Evolutionary conservation across 441 rosid species (phyloP).

Genomic region (Adansonia gregorii): DNA sequence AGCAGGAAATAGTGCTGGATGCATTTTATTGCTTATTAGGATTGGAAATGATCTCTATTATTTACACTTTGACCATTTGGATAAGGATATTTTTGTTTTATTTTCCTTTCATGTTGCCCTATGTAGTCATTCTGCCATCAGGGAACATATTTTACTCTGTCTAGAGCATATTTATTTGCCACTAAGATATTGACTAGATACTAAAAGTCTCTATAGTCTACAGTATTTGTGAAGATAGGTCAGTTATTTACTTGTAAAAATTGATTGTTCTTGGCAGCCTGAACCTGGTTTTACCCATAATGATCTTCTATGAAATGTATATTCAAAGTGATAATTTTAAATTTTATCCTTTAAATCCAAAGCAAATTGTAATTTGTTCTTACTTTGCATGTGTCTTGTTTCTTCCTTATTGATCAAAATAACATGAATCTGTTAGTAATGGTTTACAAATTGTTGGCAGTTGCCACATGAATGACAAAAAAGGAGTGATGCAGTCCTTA

Average conservation of each 20-base stretch:
- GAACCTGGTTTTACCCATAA: not conserved
- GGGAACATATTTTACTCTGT: not conserved
- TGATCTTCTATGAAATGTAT: not conserved
- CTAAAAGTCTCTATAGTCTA: not conserved
- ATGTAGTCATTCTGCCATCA: not conserved
- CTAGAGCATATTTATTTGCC: not conserved
- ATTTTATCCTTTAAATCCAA: not conserved
- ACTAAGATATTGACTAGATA: not conserved
- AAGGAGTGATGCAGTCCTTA: not conserved
- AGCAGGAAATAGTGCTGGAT: not conserved
- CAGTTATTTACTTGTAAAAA: not conserved
- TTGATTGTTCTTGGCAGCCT: not conserved
- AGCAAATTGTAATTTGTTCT: not conserved
- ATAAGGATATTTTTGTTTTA: not conserved
- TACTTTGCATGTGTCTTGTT: not conserved
- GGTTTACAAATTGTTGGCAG: not conserved
- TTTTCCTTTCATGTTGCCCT: not conserved
- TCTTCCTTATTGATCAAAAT: not conserved
- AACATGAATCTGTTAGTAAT: not conserved
- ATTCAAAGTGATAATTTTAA: not conserved
- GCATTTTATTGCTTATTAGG: not conserved
- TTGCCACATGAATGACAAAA: not conserved
- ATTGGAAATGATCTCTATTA: not conserved
- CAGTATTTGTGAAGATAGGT: not conserved
- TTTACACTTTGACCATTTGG: not conserved